A percentile compares a stretch with the other conserved stretches of the same genome.
phyloP scores from a whole-genome alignment of 1,284 basidiomycete species.

The Sparassis latifolia region DNA sequence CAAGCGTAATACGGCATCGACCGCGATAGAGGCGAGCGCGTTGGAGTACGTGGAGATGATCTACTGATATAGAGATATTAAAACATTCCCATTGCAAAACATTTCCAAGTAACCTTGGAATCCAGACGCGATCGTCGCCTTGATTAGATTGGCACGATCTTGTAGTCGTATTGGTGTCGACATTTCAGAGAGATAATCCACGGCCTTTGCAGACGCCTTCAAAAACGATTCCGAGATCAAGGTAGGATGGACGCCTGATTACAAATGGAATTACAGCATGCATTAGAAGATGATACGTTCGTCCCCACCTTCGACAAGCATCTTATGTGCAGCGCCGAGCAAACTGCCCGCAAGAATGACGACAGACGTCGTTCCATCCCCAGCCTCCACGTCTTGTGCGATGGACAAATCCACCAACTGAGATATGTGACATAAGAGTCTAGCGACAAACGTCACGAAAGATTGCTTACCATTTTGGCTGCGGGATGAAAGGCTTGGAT shows the following conservation, averaged over 20 bases:
- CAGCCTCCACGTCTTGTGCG: conserved; percentile 98
- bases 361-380: conserved; percentile 97
- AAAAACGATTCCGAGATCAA: conserved; percentile 96
- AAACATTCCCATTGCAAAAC: not conserved
- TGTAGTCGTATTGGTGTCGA: conserved; percentile 90
- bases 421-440: not conserved
- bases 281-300: too few relatives aligned
- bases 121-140: conserved; percentile 94
- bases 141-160: conserved; percentile 82
- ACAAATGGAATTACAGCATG: conserved; percentile 10
- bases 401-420: conserved; percentile 95
- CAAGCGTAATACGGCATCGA: conserved; percentile 87
- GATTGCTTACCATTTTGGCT: conserved; percentile 80
- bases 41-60: conserved; percentile 99
- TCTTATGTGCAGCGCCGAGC: conserved; percentile 93
- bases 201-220: conserved; percentile 87
- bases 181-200: conserved; percentile 92
- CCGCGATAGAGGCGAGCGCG: conserved; percentile 94
- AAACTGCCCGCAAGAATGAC: conserved; percentile 95
- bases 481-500: conserved; percentile 98
- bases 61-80: conserved; percentile 33
- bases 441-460: not conserved
- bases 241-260: conserved; percentile 97
- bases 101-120: conserved; percentile 66
- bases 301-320: conserved; percentile 40